Conservation (phyloP, 352 stramenopile genomes). For the Globisporangium iwayamae region DNA sequence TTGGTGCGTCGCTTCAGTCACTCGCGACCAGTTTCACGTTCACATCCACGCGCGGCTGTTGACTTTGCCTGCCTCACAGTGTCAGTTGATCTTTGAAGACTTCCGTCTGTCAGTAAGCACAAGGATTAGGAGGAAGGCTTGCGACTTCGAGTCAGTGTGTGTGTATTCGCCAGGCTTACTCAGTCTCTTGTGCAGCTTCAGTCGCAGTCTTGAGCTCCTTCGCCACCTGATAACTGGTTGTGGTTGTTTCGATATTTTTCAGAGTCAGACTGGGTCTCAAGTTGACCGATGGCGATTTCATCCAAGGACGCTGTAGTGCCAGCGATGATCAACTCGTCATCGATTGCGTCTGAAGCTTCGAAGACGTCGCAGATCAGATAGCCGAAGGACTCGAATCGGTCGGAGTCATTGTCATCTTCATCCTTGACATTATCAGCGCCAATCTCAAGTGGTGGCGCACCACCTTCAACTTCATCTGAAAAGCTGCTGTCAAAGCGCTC, state of each 20-base stretch:
- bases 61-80: not conserved
- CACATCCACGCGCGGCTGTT: not conserved
- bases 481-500: slow-evolving; percentile 11
- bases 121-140: not conserved
- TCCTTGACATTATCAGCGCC: not conserved
- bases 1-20: slow-evolving; percentile 11
- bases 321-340: not conserved
- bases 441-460: not conserved
- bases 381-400: slow-evolving; percentile 36
- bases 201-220: not conserved
- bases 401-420: slow-evolving; percentile 13
- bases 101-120: not conserved
- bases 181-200: not conserved
- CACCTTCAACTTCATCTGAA: not conserved
- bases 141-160: not conserved
- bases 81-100: not conserved
- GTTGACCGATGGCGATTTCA: not conserved
- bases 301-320: not conserved
- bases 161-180: not conserved
- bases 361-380: slow-evolving; percentile 29
- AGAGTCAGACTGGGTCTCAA: not conserved
- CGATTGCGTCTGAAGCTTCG: not conserved
- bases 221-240: not conserved
- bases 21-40: slow-evolving; percentile 7
- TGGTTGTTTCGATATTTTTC: not conserved